A percentile compares a stretch with the other conserved stretches of the same genome.
Evolutionary conservation across 768 basidiomycete species (phyloP).

Genomic region (Lactarius evosmus): DNA sequence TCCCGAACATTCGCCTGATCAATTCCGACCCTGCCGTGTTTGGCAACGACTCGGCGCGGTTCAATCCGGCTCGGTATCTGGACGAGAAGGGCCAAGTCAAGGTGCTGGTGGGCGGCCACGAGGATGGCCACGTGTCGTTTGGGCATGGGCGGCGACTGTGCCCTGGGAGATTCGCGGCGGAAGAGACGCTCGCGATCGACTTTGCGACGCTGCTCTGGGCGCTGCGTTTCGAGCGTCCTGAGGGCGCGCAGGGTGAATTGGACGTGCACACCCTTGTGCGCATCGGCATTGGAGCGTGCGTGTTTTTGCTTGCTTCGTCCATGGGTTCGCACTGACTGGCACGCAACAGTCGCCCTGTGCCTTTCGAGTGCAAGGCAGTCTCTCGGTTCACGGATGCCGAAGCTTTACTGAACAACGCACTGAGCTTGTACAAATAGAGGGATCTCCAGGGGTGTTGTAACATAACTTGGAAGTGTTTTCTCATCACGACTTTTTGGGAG

Average conservation of each 20-base stretch:
- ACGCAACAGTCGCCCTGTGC: neutral
- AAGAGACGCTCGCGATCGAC: neutral
- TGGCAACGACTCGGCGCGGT: neutral
- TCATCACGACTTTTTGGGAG: no score
- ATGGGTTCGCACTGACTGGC: neutral
- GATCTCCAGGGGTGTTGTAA: no score
- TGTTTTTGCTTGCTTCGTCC: neutral
- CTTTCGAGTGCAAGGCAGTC: neutral
- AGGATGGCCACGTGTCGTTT: neutral
- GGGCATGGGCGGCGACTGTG: neutral
- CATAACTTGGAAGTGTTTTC: no score
- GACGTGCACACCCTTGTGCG: neutral
- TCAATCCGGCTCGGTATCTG: neutral
- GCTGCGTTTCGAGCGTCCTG: neutral
- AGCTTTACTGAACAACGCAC: neutral
- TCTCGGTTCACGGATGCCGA: conserved; percentile 3
- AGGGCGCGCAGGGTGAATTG: neutral
- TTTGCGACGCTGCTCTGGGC: conserved; percentile 7
- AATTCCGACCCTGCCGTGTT: neutral
- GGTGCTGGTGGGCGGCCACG: neutral
- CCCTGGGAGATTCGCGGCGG: neutral
- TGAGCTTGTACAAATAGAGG: neutral
- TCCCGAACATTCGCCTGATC: neutral
- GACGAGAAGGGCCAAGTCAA: neutral
- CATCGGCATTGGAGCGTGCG: neutral